Evolutionary conservation across 1,139 yeast genomes (phyloP), one percentile per base, ranked within the genome.

Genomic region (Geotrichum bryndzae): DNA sequence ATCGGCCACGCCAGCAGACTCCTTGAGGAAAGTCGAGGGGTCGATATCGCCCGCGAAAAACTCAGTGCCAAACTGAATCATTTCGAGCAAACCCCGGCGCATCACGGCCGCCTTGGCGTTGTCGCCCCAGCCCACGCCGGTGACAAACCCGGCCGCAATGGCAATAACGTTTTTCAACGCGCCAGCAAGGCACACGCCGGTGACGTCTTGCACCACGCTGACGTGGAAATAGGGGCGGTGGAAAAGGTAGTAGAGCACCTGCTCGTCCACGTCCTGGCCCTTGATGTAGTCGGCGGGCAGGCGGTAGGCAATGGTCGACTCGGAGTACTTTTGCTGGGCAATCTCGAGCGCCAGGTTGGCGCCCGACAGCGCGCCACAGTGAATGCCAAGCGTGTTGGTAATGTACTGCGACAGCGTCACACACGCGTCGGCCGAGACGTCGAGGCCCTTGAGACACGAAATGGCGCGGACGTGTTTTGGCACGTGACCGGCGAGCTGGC

Each of bases 111-210:
- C 88, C 77, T 91, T 90, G 68, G 98, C 97, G 73, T 92, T 92
- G 78, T 90, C 96, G 74, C 98, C 98, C 97, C 98, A 92, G 64
- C 96, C 96, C 66, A 88, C 83, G 69, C 97, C 97, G 77, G 90
- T 96, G 65, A 91, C 97, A 73, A 91, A 88, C 60, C 97, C 98
- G 62, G 94, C 96, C 62, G 95, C 91, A 71, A 90, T 81, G 60
- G 97, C 97, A 68, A 91, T 90, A 51, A 92, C 90, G 77, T 92
- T 92, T 79, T 92, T 92, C 74, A 92, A 82, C 5, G 98, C 98
- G 70, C 97, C 97, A 53, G 96, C 96, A 67, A 92, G 83, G 18
- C 96, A 88, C 63, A 91, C 91, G 72, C 98, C 98, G 33, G 94
- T 94, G 63, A 91, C 92, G 74, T 92, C 98, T 65, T 86, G 85